These are phyloP conservation scores for Dendrostoma leiphaemia DNA, from an alignment of 2,329 filamentous ascomycete genomes.

Conservation along the genomic window DNA sequence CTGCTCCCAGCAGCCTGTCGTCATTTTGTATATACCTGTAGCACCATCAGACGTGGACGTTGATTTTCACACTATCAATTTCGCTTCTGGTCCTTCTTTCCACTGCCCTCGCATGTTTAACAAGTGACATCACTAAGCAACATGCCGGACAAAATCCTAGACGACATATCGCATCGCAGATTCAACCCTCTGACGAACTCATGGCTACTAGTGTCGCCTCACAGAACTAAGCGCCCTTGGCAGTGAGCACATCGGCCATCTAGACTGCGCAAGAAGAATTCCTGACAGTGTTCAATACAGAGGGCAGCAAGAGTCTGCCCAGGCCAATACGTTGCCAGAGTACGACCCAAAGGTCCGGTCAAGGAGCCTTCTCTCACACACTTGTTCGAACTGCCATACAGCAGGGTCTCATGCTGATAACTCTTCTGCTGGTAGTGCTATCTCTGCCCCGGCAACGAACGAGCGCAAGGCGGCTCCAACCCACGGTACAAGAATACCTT, in stretches of 20 bases:
- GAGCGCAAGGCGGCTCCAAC: conserved; percentile 83
- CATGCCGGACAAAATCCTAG: conserved; percentile 75
- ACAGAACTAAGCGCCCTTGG: conserved; percentile 96
- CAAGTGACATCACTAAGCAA: conserved; percentile 21
- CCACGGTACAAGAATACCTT: conserved; percentile 85
- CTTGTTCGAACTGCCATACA: too few relatives aligned
- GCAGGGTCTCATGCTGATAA: neutral
- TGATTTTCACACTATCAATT: too few relatives aligned
- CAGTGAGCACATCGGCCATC: conserved; percentile 61
- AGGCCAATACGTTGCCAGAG: conserved; percentile 67
- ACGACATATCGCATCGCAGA: conserved; percentile 95
- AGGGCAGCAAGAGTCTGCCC: conserved; percentile 73
- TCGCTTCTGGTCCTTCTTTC: neutral
- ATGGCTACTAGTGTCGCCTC: conserved; percentile 92
- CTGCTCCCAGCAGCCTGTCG: too few relatives aligned
- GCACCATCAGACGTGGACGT: too few relatives aligned
- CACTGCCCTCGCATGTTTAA: too few relatives aligned
- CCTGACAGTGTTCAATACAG: conserved; percentile 37
- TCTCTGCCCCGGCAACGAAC: conserved; percentile 85
- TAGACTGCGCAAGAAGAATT: neutral
- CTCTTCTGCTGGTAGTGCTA: conserved; percentile 66
- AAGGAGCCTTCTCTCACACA: neutral
- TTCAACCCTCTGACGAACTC: conserved; percentile 89
- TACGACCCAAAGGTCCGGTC: conserved; percentile 70
- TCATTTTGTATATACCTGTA: too few relatives aligned